Conservation (phyloP, 331 rosid species). For the Malus hybrid region DNA sequence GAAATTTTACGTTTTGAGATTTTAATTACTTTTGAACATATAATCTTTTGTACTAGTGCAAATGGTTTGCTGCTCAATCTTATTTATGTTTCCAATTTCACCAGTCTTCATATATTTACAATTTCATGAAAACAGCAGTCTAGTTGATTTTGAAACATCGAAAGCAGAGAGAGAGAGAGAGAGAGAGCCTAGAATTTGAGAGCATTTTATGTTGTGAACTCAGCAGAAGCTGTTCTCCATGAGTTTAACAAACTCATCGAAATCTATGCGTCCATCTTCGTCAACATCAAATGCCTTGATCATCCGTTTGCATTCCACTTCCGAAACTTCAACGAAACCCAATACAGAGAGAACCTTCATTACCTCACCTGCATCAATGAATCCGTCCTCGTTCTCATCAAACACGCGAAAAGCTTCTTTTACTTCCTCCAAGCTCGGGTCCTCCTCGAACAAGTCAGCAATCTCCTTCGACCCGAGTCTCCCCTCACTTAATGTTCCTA, state of each 20-base stretch:
- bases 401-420: conserved; percentile 32
- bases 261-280: conserved; percentile 35
- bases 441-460: conserved; percentile 24
- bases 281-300: conserved; percentile 23
- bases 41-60: too few species aligned
- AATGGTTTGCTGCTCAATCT: too few species aligned
- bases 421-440: conserved; percentile 27
- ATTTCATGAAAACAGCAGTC: background rate
- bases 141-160: background rate
- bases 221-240: conserved; percentile 22
- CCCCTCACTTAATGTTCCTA: background rate
- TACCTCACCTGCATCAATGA: conserved; percentile 35
- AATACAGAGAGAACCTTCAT: conserved; percentile 20
- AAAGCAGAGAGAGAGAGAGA: background rate
- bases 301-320: conserved; percentile 24
- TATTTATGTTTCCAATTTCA: background rate
- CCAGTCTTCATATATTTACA: background rate
- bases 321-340: conserved; percentile 22
- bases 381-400: conserved; percentile 39
- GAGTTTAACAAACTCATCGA: conserved; percentile 30
- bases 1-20: too few species aligned
- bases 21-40: too few species aligned
- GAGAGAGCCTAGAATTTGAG: too few species aligned
- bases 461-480: conserved; percentile 7
- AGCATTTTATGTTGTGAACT: too few species aligned